A percentile compares a stretch with the other conserved stretches of the same genome.
These are phyloP conservation scores for Phytophthora pini DNA, from an alignment of 352 stramenopile species.

Conservation along the genomic window DNA sequence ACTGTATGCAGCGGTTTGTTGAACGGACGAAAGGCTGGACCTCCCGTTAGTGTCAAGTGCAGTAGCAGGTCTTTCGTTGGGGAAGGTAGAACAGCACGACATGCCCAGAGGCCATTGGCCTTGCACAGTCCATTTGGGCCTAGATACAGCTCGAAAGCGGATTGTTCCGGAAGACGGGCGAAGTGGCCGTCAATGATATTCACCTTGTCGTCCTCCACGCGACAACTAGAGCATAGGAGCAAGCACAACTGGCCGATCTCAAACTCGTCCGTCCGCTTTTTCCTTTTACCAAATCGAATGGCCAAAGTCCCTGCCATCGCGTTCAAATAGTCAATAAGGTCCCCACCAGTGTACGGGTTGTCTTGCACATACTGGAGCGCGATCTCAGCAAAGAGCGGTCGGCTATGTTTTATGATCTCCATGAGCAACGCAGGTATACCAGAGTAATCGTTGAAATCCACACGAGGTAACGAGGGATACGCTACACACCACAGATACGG, in stretches of 20 bases:
- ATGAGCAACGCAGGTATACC: no score
- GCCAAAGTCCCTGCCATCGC: background rate
- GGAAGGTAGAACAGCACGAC: background rate
- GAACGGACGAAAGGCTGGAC: background rate
- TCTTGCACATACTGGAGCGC: no score
- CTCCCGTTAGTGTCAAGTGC: background rate
- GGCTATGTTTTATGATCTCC: no score
- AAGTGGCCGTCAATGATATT: background rate
- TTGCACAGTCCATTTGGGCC: background rate
- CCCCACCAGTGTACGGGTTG: no score
- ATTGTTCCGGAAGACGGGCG: background rate
- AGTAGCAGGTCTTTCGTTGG: background rate
- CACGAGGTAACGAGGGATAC: no score
- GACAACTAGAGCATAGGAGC: conserved; percentile 1
- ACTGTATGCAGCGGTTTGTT: background rate
- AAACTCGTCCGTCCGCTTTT: background rate
- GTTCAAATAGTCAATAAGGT: background rate
- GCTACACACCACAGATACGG: no score
- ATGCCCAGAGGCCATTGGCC: background rate
- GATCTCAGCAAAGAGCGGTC: no score
- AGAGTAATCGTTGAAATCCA: no score
- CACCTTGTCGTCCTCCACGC: background rate
- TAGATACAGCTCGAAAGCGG: background rate
- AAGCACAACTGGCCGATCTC: conserved; percentile 3
- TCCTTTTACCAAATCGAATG: background rate